These are phyloP conservation scores for Microbotryomycetes sp. DNA, from an alignment of 1,284 basidiomycete genomes.

Conservation along the genomic window DNA sequence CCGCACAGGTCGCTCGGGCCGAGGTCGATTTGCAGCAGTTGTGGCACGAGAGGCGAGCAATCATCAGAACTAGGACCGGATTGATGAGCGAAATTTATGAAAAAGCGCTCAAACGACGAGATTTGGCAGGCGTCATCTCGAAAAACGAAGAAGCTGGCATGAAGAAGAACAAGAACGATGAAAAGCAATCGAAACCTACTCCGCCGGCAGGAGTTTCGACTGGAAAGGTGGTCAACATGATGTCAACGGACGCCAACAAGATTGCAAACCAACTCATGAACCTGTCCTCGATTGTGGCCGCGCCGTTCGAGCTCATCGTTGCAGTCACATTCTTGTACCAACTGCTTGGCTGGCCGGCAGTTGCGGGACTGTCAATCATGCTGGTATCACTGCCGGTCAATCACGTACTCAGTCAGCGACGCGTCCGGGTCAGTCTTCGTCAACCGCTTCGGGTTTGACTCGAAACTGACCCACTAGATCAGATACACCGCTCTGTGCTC, in stretches of 20 bases:
- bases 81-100: slow-evolving; percentile 80
- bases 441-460: background rate
- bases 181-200: slow-evolving; percentile 31
- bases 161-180: slow-evolving; percentile 10
- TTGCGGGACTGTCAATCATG: slow-evolving; percentile 75
- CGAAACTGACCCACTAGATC: slow-evolving; percentile 28
- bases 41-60: slow-evolving; percentile 65
- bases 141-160: slow-evolving; percentile 48
- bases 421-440: slow-evolving; percentile 51
- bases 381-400: slow-evolving; percentile 67
- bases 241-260: slow-evolving; percentile 39
- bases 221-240: slow-evolving; percentile 40
- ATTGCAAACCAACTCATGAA: slow-evolving; percentile 19
- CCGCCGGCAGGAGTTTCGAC: slow-evolving; percentile 42
- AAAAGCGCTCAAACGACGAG: slow-evolving; percentile 76
- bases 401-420: slow-evolving; percentile 54
- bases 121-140: slow-evolving; percentile 68
- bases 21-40: slow-evolving; percentile 68
- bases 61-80: slow-evolving; percentile 60
- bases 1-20: slow-evolving; percentile 57
- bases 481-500: slow-evolving; percentile 47
- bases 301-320: slow-evolving; percentile 71
- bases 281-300: slow-evolving; percentile 38
- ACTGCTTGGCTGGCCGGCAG: slow-evolving; percentile 72
- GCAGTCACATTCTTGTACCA: slow-evolving; percentile 70